phyloP scores from a whole-genome alignment of 1,284 basidiomycete genomes.

The Entoloma clypeatum region DNA sequence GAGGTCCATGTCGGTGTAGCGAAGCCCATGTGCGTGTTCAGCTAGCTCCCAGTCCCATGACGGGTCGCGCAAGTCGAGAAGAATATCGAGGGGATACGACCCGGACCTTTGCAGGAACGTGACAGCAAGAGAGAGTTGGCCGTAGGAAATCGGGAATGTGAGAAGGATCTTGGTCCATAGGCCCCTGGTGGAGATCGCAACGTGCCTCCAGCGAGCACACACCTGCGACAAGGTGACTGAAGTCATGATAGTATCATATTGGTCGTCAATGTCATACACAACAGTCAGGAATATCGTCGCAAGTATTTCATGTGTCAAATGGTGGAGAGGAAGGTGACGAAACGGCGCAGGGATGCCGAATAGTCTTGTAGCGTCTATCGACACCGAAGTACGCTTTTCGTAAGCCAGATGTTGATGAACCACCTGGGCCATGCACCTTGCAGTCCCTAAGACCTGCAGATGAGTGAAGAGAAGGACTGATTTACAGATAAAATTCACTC shows the following conservation, averaged over 20 bases:
- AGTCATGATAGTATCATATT: slow-evolving; percentile 23
- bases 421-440: slow-evolving; percentile 7
- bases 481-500: too few relatives aligned
- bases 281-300: slow-evolving; percentile 35
- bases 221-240: slow-evolving; percentile 40
- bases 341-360: slow-evolving; percentile 10
- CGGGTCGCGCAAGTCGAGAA: slow-evolving; percentile 52
- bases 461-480: neutral
- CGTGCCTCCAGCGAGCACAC: slow-evolving; percentile 42
- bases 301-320: slow-evolving; percentile 41
- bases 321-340: slow-evolving; percentile 17
- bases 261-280: slow-evolving; percentile 24
- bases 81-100: slow-evolving; percentile 39
- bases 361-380: slow-evolving; percentile 10
- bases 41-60: slow-evolving; percentile 44
- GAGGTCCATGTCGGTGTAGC: slow-evolving; percentile 37
- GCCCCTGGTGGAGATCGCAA: slow-evolving; percentile 37
- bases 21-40: slow-evolving; percentile 40
- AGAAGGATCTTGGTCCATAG: slow-evolving; percentile 45
- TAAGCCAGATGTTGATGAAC: slow-evolving; percentile 12
- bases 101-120: slow-evolving; percentile 41
- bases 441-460: neutral
- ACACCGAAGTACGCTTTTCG: slow-evolving; percentile 11
- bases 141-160: slow-evolving; percentile 35
- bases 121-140: slow-evolving; percentile 33